A percentile compares a stretch with the other conserved stretches of the same genome.
Evolutionary conservation across 345 rosid species (phyloP).

Genomic region (Crucihimalaya himalaica): DNA sequence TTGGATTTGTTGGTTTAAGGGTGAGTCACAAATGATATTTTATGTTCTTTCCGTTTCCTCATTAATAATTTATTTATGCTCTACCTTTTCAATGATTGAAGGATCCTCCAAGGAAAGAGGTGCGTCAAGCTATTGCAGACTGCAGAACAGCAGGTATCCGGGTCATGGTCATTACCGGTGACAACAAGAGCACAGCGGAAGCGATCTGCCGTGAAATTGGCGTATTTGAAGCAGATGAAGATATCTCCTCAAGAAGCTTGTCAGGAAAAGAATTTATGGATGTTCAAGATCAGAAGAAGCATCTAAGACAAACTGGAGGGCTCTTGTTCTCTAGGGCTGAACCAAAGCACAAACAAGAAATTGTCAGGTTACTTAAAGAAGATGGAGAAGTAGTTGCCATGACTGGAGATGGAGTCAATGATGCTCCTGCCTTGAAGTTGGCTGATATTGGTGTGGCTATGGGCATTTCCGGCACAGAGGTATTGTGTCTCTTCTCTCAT

Average conservation of each 20-base stretch:
- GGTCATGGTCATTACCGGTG: slow-evolving; percentile 97
- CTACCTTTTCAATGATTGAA: slow-evolving; percentile 34
- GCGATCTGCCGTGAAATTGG: slow-evolving; percentile 97
- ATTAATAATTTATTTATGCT: slow-evolving; percentile 1
- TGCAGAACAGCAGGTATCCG: slow-evolving; percentile 97
- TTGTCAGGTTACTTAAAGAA: slow-evolving; percentile 93
- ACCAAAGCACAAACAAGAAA: slow-evolving; percentile 97
- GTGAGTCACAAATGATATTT: slow-evolving; percentile 45
- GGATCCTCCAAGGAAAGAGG: slow-evolving; percentile 99
- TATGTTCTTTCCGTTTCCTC: slow-evolving; percentile 13
- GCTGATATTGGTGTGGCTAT: slow-evolving; percentile 98
- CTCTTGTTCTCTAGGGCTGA: slow-evolving; percentile 94
- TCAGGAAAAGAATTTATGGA: slow-evolving; percentile 79
- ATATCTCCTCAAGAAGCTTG: slow-evolving; percentile 66
- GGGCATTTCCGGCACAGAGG: slow-evolving; percentile 99
- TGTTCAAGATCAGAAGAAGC: slow-evolving; percentile 50
- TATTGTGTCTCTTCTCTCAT: slow-evolving; percentile 30
- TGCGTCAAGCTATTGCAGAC: slow-evolving; percentile 89
- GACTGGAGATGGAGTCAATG: slow-evolving; percentile 99
- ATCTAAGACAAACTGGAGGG: slow-evolving; percentile 71
- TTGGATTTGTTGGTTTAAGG: slow-evolving; percentile 85
- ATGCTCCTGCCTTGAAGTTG: slow-evolving; percentile 95
- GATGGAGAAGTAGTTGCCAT: slow-evolving; percentile 99
- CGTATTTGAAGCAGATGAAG: slow-evolving; percentile 69
- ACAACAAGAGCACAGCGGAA: slow-evolving; percentile 93